Evolutionary conservation across 208 protist species (phyloP).

Genomic region (Crithidia acanthocephali): DNA sequence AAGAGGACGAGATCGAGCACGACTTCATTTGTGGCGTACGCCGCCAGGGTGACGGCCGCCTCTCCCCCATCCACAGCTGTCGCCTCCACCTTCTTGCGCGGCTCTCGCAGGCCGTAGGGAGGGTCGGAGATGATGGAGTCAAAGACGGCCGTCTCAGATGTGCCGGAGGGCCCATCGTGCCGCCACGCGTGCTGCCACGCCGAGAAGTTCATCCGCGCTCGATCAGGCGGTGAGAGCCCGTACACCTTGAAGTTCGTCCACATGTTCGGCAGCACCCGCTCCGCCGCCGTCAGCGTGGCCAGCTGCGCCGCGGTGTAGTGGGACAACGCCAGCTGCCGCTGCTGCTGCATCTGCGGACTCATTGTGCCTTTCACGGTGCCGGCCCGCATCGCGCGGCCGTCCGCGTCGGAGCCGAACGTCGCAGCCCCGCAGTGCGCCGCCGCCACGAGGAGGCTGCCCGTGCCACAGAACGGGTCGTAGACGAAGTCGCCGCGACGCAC

Average conservation of each 20-base stretch:
- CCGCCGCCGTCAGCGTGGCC: constrained; percentile 39
- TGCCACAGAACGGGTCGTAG: constrained; percentile 95
- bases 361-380: constrained; percentile 51
- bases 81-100: constrained; percentile 46
- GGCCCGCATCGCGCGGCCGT: constrained; percentile 84
- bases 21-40: constrained; percentile 70
- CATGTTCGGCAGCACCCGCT: constrained; percentile 55
- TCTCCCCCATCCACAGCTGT: not conserved
- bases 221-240: constrained; percentile 67
- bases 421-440: constrained; percentile 86
- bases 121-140: constrained; percentile 95
- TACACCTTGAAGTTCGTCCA: constrained; percentile 92
- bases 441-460: constrained; percentile 88
- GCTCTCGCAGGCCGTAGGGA: constrained; percentile 91
- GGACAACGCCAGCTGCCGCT: constrained; percentile 57
- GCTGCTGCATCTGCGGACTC: constrained; percentile 77
- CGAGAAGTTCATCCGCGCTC: constrained; percentile 88
- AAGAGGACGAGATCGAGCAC: constrained; percentile 93
- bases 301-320: constrained; percentile 39
- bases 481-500: constrained; percentile 64
- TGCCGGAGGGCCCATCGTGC: constrained; percentile 5
- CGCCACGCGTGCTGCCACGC: constrained; percentile 46
- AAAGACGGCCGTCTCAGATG: constrained; percentile 54
- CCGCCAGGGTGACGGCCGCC: constrained; percentile 7
- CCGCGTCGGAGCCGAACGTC: constrained; percentile 91